Percentiles rank a stretch among this genome's conserved stretches.
These are phyloP conservation scores for Scopulariopsis brevicaulis DNA, from an alignment of 2,329 filamentous ascomycete genomes.

Conservation along the genomic window DNA sequence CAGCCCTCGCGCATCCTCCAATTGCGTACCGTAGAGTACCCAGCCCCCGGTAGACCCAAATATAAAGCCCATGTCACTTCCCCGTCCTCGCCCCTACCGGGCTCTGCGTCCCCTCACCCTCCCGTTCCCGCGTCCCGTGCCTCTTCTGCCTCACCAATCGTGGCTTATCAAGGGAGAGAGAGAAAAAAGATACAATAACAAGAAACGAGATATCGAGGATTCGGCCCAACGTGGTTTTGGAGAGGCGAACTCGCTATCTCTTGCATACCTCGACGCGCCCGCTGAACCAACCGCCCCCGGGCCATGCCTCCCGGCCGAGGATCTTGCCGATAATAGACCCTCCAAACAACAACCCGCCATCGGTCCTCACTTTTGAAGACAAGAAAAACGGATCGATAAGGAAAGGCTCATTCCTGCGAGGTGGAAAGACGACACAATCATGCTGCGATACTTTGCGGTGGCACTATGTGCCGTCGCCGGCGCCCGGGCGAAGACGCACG, in stretches of 20 bases:
- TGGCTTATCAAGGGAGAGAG: not conserved
- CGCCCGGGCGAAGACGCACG: slow-evolving; percentile 5
- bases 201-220: not conserved
- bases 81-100: not conserved
- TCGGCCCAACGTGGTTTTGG: not conserved
- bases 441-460: slow-evolving; percentile 1
- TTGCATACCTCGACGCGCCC: not conserved
- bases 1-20: not conserved
- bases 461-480: not conserved
- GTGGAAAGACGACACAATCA: not conserved
- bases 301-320: not conserved
- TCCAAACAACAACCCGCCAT: not conserved
- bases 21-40: not conserved
- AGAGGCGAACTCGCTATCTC: not conserved
- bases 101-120: not conserved
- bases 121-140: not conserved
- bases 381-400: not conserved
- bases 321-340: not conserved
- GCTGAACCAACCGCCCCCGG: not conserved
- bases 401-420: not conserved
- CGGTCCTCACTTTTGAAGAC: not conserved
- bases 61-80: not conserved
- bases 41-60: not conserved
- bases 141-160: not conserved
- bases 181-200: not conserved